These are phyloP conservation scores for Singerocomus inundabilis DNA, from an alignment of 1,284 basidiomycete species.

Conservation along the genomic window DNA sequence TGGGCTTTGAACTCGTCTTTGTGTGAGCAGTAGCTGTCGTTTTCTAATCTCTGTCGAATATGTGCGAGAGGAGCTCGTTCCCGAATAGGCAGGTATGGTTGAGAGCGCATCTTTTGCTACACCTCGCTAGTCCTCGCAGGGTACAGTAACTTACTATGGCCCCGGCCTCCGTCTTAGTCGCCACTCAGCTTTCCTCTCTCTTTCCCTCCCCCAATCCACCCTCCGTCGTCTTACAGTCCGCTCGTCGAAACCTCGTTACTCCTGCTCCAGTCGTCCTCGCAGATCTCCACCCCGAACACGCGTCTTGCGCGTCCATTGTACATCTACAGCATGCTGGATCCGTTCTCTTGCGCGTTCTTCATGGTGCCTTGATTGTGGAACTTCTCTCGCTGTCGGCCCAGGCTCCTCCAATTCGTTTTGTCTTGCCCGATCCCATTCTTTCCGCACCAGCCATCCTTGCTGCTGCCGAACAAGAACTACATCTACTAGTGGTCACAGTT, in stretches of 20 bases:
- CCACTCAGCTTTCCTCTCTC: constrained; percentile 64
- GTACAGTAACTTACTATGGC: no score
- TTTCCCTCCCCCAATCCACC: constrained; percentile 51
- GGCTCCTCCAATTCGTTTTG: constrained; percentile 66
- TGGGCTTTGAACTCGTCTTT: no score
- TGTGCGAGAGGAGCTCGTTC: constrained; percentile 8
- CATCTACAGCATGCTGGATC: constrained; percentile 61
- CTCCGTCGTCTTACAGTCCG: constrained; percentile 56
- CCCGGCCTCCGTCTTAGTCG: constrained; percentile 50
- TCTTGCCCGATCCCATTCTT: constrained; percentile 73
- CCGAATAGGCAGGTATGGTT: constrained; percentile 28
- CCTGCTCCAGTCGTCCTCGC: constrained; percentile 41
- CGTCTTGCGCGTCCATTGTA: constrained; percentile 59
- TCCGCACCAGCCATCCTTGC: constrained; percentile 65
- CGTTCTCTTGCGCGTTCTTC: constrained; percentile 72
- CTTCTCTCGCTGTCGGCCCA: constrained; percentile 68
- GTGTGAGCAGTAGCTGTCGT: not conserved
- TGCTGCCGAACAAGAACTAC: constrained; percentile 60
- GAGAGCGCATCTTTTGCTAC: no score
- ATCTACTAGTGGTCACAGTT: constrained; percentile 68
- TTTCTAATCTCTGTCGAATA: not conserved
- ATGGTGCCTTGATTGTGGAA: constrained; percentile 75
- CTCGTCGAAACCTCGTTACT: constrained; percentile 52
- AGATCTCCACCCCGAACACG: constrained; percentile 71
- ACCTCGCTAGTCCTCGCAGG: no score